Base-by-base conservation (phyloP, 345 rosid species). In the Rhizophora mangle region DNA sequence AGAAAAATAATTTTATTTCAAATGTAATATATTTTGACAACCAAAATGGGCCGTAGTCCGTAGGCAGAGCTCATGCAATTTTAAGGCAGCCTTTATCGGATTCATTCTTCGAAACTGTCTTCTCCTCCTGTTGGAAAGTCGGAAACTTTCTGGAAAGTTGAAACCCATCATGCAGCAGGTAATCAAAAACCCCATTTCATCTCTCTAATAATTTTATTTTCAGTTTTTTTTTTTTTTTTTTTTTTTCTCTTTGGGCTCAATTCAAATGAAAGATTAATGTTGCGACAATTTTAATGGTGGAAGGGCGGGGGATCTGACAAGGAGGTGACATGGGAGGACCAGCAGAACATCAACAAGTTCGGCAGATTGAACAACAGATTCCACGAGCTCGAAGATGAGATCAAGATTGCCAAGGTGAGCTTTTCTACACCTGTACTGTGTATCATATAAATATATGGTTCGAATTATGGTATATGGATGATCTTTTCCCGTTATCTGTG, bases 311-410 rank as follows among this genome's bases (percentile, higher is more conserved):
- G 91, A 84, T 87, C 97, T 77, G 96, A 81, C 57, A 87, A 71
- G 72, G 89, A 82, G 84, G 99, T 95, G 30, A 95, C 97, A 4
- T 95, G 99, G 99, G 94, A 90, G 68, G 99, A 95, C 64, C 99
- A 95, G 85, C 96, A 86, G 74, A 95, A 90, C 80, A 95, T 95
- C 68, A 92, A 92, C 79, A 87, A 67, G 66, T 95, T 95, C 72
- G 86, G 88, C 29, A 87, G 92, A 68, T 82, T 95, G 60, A 95
- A 95, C 83, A 95, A 88, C 63, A 73, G 99, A 54, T 77, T 88
- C 64, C 97, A 92, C 70, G 97, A 95, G 73, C 90, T 95, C 26
- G 80, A 81, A 21, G 99, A 95, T 53, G 99, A 95, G 69, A 85
- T 92, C 79, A 90, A 81, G 82, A 37, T 75, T 55, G 89, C 91